Conservation (phyloP, 1,284 basidiomycete genomes). For the Crucibulum cyathiforme region DNA sequence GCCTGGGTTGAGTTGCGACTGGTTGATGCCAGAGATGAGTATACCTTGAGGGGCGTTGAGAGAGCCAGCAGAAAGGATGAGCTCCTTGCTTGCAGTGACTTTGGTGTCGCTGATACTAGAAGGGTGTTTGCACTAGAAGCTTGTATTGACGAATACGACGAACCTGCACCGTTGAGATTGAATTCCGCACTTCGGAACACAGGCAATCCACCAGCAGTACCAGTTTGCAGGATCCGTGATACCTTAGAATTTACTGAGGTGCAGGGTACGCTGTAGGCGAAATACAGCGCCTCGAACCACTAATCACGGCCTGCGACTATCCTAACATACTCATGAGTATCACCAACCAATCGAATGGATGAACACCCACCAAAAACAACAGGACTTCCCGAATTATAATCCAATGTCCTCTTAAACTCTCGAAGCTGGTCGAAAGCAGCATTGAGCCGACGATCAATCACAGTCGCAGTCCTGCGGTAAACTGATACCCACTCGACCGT, state of each 20-base stretch:
- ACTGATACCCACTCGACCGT: conserved; percentile 32
- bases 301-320: conserved; percentile 15
- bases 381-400: conserved; percentile 35
- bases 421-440: conserved; percentile 7
- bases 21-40: conserved; percentile 46
- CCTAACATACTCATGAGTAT: conserved; percentile 3
- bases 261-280: conserved; percentile 17
- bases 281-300: conserved; percentile 10
- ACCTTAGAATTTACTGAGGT: conserved; percentile 14
- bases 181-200: conserved; percentile 12
- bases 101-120: neutral
- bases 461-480: conserved; percentile 24
- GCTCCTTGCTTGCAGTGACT: conserved; percentile 20
- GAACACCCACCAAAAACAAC: conserved; percentile 22
- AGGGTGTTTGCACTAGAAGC: neutral
- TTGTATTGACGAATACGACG: neutral
- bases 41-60: conserved; percentile 42
- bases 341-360: neutral
- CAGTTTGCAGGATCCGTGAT: conserved; percentile 8
- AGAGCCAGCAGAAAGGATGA: conserved; percentile 33
- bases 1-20: conserved; percentile 11
- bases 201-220: neutral
- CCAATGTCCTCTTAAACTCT: conserved; percentile 29
- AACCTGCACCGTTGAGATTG: neutral
- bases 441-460: conserved; percentile 19